A percentile compares a stretch with the other conserved stretches of the same genome.
Evolutionary conservation across 805 yeast genomes (phyloP).

Genomic region (Maudiozyma pseudohumilis): DNA sequence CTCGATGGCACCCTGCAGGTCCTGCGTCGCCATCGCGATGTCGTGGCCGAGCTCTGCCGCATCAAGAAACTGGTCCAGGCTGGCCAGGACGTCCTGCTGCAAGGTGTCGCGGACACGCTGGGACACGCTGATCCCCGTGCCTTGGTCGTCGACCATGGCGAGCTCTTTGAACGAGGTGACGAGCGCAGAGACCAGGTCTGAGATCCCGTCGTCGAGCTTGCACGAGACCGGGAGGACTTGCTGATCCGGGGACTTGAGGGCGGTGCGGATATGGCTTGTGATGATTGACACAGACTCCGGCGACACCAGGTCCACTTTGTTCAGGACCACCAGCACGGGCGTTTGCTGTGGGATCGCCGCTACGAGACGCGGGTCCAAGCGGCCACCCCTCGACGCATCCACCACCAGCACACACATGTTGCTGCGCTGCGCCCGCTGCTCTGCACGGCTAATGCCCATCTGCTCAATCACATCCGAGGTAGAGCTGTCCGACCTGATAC

Average conservation of each 20-base stretch:
- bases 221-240: conserved; percentile 50
- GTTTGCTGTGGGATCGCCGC: conserved; percentile 11
- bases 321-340: conserved; percentile 37
- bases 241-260: conserved; percentile 11
- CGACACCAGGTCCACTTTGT: conserved; percentile 46
- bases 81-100: conserved; percentile 63
- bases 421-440: conserved; percentile 44
- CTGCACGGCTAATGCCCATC: conserved; percentile 78
- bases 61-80: conserved; percentile 53
- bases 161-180: conserved; percentile 38
- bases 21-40: conserved; percentile 72
- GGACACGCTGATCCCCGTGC: conserved; percentile 65
- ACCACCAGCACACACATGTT: conserved; percentile 61
- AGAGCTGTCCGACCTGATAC: conserved; percentile 57
- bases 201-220: conserved; percentile 44
- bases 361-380: conserved; percentile 31
- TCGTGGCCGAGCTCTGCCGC: conserved; percentile 45
- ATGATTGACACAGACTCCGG: conserved; percentile 11
- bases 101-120: conserved; percentile 68
- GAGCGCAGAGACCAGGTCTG: conserved; percentile 34
- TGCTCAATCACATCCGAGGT: conserved; percentile 51
- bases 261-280: conserved; percentile 6
- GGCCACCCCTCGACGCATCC: conserved; percentile 22
- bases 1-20: conserved; percentile 59
- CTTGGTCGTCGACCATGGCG: conserved; percentile 36